These are phyloP conservation scores for Linderina pennispora DNA, from an alignment of 192 early-diverging fungal species.

Conservation along the genomic window DNA sequence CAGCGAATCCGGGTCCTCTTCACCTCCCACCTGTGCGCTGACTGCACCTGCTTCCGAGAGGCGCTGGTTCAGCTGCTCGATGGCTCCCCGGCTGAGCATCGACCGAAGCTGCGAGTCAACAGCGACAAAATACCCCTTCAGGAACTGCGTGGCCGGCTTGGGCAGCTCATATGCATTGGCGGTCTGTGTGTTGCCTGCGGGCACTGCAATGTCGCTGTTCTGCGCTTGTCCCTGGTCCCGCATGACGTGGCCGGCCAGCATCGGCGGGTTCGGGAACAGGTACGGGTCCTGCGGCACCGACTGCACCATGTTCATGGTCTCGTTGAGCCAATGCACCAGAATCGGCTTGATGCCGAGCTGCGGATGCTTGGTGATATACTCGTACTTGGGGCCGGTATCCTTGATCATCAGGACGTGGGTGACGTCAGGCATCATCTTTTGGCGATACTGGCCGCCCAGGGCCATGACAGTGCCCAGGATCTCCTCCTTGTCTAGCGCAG, in stretches of 20 bases:
- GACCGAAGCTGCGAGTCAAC: slow-evolving; percentile 25
- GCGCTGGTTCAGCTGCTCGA: slow-evolving; percentile 26
- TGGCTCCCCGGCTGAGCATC: slow-evolving; percentile 20
- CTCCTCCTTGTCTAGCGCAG: slow-evolving; percentile 28
- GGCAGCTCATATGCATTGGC: slow-evolving; percentile 29
- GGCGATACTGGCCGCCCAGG: slow-evolving; percentile 44
- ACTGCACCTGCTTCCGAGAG: slow-evolving; percentile 33
- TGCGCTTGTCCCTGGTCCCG: neutral
- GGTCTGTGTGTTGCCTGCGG: slow-evolving; percentile 13
- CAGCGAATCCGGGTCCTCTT: slow-evolving; percentile 17
- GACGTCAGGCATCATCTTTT: slow-evolving; percentile 32
- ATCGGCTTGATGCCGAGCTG: slow-evolving; percentile 53
- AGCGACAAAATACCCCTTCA: slow-evolving; percentile 30
- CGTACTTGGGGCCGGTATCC: slow-evolving; percentile 40
- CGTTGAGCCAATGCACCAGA: slow-evolving; percentile 71
- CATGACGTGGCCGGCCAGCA: slow-evolving; percentile 17
- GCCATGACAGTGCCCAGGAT: slow-evolving; percentile 39
- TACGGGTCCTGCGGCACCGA: slow-evolving; percentile 48
- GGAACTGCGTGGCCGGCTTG: slow-evolving; percentile 15
- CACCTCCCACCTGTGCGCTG: slow-evolving; percentile 1
- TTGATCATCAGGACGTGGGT: slow-evolving; percentile 36
- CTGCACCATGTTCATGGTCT: slow-evolving; percentile 51
- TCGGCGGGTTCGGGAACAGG: slow-evolving; percentile 43
- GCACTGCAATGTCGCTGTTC: slow-evolving; percentile 5
- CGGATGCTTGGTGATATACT: slow-evolving; percentile 31